A percentile compares a stretch with the other conserved stretches of the same genome.
phyloP scores from a whole-genome alignment of 768 basidiomycete species.

The Trametes cubensis region DNA sequence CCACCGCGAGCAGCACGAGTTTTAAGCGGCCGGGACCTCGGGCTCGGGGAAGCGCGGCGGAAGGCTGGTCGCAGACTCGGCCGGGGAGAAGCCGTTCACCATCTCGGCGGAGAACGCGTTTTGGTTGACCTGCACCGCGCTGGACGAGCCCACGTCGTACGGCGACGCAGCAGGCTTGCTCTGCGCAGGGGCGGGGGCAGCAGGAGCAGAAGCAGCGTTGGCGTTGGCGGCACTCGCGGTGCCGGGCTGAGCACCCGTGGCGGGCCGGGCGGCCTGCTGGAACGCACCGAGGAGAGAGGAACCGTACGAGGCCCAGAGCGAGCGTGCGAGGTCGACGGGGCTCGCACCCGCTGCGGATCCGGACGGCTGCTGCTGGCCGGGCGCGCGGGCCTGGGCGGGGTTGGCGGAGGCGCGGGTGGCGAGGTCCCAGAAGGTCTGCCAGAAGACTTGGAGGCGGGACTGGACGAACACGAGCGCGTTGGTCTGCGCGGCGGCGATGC shows the following conservation, averaged over 20 bases:
- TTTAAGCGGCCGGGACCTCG: constrained; percentile 27
- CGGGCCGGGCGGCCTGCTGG: constrained; percentile 20
- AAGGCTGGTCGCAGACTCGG: constrained; percentile 13
- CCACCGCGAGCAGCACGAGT: neutral
- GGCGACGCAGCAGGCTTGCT: constrained; percentile 9
- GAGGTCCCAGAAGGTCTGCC: constrained; percentile 49
- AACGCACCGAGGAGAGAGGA: constrained; percentile 41
- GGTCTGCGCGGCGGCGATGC: constrained; percentile 55
- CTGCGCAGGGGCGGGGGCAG: neutral
- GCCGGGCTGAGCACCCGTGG: constrained; percentile 12
- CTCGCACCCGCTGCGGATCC: constrained; percentile 31
- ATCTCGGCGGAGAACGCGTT: constrained; percentile 24
- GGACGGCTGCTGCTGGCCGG: constrained; percentile 24
- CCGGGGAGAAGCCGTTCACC: constrained; percentile 20
- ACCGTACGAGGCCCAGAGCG: constrained; percentile 42
- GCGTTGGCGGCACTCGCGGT: neutral
- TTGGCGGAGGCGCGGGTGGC: constrained; percentile 44
- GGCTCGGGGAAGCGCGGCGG: constrained; percentile 47
- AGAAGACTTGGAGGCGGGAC: constrained; percentile 49
- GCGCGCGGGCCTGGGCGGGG: constrained; percentile 6
- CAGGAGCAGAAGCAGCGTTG: neutral
- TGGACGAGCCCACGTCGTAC: constrained; percentile 24
- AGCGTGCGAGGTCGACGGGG: constrained; percentile 27
- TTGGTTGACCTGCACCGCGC: constrained; percentile 22
- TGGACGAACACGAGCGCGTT: constrained; percentile 60